phyloP scores from a whole-genome alignment of 768 basidiomycete species.

The Filobasidium wieringae region DNA sequence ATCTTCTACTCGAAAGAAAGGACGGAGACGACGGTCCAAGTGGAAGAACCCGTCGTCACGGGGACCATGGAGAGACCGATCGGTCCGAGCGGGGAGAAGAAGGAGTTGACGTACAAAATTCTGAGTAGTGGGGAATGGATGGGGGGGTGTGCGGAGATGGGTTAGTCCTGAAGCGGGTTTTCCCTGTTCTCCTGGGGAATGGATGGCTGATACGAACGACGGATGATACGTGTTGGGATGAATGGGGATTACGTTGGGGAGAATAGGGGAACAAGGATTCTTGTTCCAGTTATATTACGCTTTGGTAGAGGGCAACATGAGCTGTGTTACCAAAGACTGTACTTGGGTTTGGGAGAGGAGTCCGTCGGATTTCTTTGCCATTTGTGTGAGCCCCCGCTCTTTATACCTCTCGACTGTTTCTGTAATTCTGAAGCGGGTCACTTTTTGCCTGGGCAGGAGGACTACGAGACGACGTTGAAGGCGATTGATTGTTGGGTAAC shows the following conservation, averaged over 20 bases:
- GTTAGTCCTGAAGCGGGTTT: slow-evolving; percentile 15
- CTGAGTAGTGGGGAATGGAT: slow-evolving; percentile 91
- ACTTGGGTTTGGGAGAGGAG: slow-evolving; percentile 51
- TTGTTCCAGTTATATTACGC: slow-evolving; percentile 73
- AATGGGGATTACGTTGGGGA: neutral
- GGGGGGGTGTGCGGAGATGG: slow-evolving; percentile 90
- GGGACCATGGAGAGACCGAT: slow-evolving; percentile 42
- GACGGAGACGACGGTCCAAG: slow-evolving; percentile 79
- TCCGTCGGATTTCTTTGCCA: slow-evolving; percentile 67
- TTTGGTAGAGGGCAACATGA: slow-evolving; percentile 52
- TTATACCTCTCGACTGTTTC: neutral
- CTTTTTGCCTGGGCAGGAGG: slow-evolving; percentile 10
- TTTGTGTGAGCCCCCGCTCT: slow-evolving; percentile 53
- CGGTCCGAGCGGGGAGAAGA: slow-evolving; percentile 36
- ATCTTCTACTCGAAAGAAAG: slow-evolving; percentile 93
- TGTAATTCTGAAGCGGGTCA: slow-evolving; percentile 8
- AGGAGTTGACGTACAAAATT: slow-evolving; percentile 35
- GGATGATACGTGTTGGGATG: neutral
- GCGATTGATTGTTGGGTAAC: neutral
- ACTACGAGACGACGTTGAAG: slow-evolving; percentile 1
- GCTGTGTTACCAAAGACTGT: slow-evolving; percentile 54
- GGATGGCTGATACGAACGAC: too few species aligned
- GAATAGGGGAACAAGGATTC: slow-evolving; percentile 61
- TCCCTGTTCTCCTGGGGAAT: neutral
- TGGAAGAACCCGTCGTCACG: slow-evolving; percentile 64